Percentiles rank a stretch among this genome's conserved stretches.
phyloP scores from a whole-genome alignment of 164 flowering plant genomes.

The Macadamia tetraphylla region DNA sequence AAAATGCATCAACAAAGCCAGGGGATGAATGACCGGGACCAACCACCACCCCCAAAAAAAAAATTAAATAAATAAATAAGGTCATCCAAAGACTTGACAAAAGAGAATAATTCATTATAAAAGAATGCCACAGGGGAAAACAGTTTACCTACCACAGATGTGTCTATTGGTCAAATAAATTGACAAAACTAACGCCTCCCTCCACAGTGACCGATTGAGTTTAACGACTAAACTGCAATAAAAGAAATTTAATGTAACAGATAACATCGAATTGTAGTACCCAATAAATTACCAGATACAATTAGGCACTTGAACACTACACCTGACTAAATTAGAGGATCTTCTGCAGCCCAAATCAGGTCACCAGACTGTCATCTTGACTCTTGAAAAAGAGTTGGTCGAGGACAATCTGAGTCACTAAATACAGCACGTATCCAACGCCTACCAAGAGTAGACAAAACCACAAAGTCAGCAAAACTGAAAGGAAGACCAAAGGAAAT shows the following conservation, averaged over 20 bases:
- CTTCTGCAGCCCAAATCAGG: neutral
- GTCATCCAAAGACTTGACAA: too few species aligned
- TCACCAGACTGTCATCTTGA: neutral
- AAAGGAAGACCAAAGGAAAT: neutral
- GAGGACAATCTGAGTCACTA: constrained; percentile 7
- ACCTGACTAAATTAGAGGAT: neutral
- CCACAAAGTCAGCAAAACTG: neutral
- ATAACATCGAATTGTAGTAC: neutral
- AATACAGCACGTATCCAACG: constrained; percentile 46
- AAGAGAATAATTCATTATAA: too few species aligned
- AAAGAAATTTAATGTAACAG: neutral
- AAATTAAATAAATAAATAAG: too few species aligned
- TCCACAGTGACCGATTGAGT: neutral
- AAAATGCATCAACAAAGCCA: too few species aligned
- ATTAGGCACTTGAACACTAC: neutral
- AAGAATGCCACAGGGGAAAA: too few species aligned
- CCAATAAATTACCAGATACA: neutral
- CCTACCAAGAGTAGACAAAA: constrained; percentile 21
- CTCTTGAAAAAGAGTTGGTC: neutral
- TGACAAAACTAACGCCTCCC: too few species aligned
- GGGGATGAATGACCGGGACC: too few species aligned
- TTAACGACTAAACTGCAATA: too few species aligned
- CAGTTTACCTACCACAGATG: too few species aligned
- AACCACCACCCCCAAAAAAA: too few species aligned
- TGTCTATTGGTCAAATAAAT: too few species aligned